Evolutionary conservation across 768 basidiomycete species (phyloP).

Genomic region (Neoboletus subvelutipes): DNA sequence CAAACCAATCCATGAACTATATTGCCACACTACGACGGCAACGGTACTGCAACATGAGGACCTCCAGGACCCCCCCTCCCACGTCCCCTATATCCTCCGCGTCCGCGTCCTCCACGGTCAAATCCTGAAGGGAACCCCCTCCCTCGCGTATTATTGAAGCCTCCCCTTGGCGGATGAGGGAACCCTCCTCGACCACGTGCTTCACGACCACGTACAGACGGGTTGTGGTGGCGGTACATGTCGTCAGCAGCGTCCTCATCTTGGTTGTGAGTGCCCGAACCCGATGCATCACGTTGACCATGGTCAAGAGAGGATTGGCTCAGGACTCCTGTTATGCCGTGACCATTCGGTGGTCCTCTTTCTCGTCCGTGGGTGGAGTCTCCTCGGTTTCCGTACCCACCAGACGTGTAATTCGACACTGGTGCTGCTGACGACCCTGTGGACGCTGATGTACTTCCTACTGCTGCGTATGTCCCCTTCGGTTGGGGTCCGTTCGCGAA

Average conservation of each 20-base stretch:
- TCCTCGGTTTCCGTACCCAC: constrained; percentile 4
- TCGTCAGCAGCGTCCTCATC: constrained; percentile 10
- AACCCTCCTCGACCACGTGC: constrained; percentile 35
- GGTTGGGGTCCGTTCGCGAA: constrained; percentile 10
- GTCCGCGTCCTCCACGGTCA: constrained; percentile 36
- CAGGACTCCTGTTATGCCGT: not conserved
- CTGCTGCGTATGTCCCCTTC: constrained; percentile 9
- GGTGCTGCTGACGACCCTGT: not conserved
- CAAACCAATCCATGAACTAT: not conserved
- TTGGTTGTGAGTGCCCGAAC: not conserved
- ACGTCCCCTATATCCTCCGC: constrained; percentile 32
- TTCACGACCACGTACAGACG: constrained; percentile 24
- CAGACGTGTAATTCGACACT: not conserved
- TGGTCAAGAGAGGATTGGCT: not conserved
- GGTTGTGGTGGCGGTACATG: not conserved
- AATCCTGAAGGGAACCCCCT: constrained; percentile 30
- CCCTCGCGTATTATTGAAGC: constrained; percentile 28
- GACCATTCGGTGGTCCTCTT: constrained; percentile 12
- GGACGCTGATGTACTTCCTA: constrained; percentile 1
- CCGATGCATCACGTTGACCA: not conserved
- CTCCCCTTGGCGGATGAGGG: constrained; percentile 21
- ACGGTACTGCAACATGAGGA: not conserved
- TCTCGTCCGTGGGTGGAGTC: constrained; percentile 4
- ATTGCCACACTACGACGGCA: constrained; percentile 3
- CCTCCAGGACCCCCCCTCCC: constrained; percentile 34